Evolutionary conservation across 192 early-diverging fungal genomes (phyloP).

Genomic region (Linnemannia elongata): DNA sequence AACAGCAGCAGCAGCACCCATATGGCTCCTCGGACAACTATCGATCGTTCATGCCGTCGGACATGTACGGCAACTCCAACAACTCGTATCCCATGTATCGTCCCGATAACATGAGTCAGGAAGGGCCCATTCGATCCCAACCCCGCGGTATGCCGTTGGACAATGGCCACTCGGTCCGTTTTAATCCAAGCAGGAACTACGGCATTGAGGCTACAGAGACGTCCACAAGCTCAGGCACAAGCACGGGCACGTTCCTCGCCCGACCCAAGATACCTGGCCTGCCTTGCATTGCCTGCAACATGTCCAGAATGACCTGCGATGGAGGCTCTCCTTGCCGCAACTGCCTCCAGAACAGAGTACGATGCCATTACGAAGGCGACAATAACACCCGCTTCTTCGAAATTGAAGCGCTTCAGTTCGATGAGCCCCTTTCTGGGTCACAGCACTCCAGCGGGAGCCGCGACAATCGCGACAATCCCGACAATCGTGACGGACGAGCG

Average conservation of each 20-base stretch:
- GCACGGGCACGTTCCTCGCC: conserved; percentile 34
- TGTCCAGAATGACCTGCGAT: conserved; percentile 36
- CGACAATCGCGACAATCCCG: conserved; percentile 40
- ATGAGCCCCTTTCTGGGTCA: conserved; percentile 9
- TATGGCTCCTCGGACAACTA: conserved; percentile 15
- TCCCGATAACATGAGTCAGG: conserved; percentile 16
- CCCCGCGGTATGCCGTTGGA: conserved; percentile 35
- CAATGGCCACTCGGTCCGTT: conserved; percentile 35
- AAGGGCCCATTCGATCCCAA: conserved; percentile 45
- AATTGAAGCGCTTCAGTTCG: conserved; percentile 48
- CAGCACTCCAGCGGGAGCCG: conserved; percentile 10
- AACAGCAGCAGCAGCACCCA: conserved; percentile 9
- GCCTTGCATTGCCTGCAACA: conserved; percentile 44
- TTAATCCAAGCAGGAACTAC: conserved; percentile 48
- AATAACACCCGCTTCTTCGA: conserved; percentile 53
- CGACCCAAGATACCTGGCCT: conserved; percentile 33
- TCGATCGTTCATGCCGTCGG: conserved; percentile 18
- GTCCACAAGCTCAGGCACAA: neutral
- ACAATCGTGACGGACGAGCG: neutral
- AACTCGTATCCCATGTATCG: neutral
- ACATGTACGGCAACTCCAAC: conserved; percentile 19
- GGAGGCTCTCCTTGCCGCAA: conserved; percentile 46
- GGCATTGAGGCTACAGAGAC: neutral
- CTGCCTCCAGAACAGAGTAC: conserved; percentile 26
- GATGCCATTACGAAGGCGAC: conserved; percentile 47